Conservation (phyloP, 352 stramenopile genomes). For the Phytopythium oedochilum region DNA sequence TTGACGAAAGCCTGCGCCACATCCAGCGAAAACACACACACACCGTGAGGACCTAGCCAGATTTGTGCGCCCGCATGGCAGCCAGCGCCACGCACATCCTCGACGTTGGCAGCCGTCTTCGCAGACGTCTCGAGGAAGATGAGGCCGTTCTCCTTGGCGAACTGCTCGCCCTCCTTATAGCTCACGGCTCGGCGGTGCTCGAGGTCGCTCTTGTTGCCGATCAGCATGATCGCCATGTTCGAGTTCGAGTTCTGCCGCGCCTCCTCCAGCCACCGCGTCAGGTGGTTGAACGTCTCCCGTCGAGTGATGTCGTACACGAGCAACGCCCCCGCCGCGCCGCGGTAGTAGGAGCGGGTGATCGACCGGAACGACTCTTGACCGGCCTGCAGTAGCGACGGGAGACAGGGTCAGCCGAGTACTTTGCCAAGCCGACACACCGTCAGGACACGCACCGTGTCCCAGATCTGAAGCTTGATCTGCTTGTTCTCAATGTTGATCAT, state of each 20-base stretch:
- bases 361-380: slow-evolving; percentile 99
- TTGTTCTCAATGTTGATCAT: slow-evolving; percentile 99
- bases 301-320: slow-evolving; percentile 99
- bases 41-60: neutral
- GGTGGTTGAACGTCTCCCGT: slow-evolving; percentile 99
- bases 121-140: slow-evolving; percentile 99
- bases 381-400: slow-evolving; percentile 51
- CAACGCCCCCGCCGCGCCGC: slow-evolving; percentile 94
- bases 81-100: slow-evolving; percentile 83
- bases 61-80: neutral
- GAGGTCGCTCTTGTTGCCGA: slow-evolving; percentile 98
- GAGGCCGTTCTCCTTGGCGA: slow-evolving; percentile 99
- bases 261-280: slow-evolving; percentile 98
- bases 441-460: slow-evolving; percentile 89
- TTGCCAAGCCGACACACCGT: too few species aligned
- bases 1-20: slow-evolving; percentile 89
- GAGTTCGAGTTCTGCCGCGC: slow-evolving; percentile 97
- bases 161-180: slow-evolving; percentile 97
- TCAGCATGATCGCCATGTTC: slow-evolving; percentile 99
- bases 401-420: neutral
- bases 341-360: slow-evolving; percentile 99
- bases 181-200: slow-evolving; percentile 94
- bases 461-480: slow-evolving; percentile 98
- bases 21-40: neutral
- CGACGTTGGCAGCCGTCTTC: slow-evolving; percentile 98